Conservation (phyloP, 1,139 yeast species). For the Yamadazyma sp. region DNA sequence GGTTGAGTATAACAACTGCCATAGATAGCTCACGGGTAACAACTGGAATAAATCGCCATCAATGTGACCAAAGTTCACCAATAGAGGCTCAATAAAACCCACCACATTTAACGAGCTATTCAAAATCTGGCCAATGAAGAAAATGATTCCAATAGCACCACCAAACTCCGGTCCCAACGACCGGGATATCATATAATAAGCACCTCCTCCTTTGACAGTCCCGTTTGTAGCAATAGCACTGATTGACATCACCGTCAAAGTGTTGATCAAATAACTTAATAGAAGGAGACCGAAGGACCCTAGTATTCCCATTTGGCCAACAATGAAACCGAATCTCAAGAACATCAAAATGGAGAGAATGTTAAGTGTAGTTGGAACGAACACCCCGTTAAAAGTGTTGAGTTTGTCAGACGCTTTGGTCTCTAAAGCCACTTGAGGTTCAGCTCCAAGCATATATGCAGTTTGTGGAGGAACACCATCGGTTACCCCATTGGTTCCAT, state of each 20-base stretch:
- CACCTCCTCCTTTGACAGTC: slow-evolving; percentile 82
- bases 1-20: slow-evolving; percentile 64
- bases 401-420: slow-evolving; percentile 35
- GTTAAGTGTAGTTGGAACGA: slow-evolving; percentile 72
- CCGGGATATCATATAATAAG: slow-evolving; percentile 78
- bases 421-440: too few relatives aligned
- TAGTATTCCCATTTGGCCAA: slow-evolving; percentile 74
- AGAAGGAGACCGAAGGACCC: slow-evolving; percentile 60
- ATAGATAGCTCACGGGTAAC: slow-evolving; percentile 56
- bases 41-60: slow-evolving; percentile 56
- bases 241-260: slow-evolving; percentile 68
- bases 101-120: slow-evolving; percentile 78
- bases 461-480: background rate
- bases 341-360: slow-evolving; percentile 82
- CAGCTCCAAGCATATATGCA: background rate
- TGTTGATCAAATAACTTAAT: slow-evolving; percentile 63
- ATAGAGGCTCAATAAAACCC: slow-evolving; percentile 72
- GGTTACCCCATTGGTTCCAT: background rate
- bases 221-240: slow-evolving; percentile 84
- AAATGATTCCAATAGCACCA: slow-evolving; percentile 77
- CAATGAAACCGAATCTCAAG: slow-evolving; percentile 72
- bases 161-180: slow-evolving; percentile 84
- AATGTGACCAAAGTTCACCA: slow-evolving; percentile 60
- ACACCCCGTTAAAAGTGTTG: slow-evolving; percentile 76
- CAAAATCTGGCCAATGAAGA: slow-evolving; percentile 73